These are phyloP conservation scores for Scedosporium boydii DNA, from an alignment of 2,329 filamentous ascomycete genomes.

Conservation along the genomic window DNA sequence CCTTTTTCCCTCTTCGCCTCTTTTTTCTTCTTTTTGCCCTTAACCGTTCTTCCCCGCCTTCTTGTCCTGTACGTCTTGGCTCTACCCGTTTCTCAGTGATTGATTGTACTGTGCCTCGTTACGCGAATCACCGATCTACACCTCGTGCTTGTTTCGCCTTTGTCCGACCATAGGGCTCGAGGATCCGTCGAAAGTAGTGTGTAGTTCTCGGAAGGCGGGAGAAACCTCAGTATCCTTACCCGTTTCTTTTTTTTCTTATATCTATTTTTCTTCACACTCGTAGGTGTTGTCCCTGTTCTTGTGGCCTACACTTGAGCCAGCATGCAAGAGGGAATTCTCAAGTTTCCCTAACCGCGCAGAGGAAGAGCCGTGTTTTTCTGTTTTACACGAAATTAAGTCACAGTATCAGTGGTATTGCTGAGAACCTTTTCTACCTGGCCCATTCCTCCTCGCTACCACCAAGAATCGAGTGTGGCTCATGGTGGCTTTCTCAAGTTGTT, in stretches of 20 bases:
- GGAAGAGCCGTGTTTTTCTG: too few species aligned
- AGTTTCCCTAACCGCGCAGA: too few species aligned
- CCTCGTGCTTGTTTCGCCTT: not conserved
- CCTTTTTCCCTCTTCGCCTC: not conserved
- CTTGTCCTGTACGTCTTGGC: not conserved
- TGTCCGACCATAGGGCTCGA: not conserved
- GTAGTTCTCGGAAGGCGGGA: too few species aligned
- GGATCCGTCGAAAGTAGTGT: not conserved
- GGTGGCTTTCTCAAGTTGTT: too few species aligned
- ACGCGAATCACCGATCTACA: not conserved
- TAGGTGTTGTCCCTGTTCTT: not conserved
- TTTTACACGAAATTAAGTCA: too few species aligned
- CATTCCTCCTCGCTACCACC: too few species aligned
- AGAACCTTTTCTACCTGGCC: too few species aligned
- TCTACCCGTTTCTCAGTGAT: not conserved
- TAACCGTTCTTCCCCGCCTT: not conserved
- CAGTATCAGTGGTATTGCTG: too few species aligned
- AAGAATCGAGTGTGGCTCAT: too few species aligned
- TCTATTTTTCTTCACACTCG: not conserved
- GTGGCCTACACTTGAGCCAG: not conserved
- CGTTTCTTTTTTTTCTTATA: not conserved
- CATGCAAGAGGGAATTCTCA: not conserved
- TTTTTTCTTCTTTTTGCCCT: not conserved
- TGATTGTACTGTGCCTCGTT: not conserved
- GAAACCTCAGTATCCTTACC: not conserved